A percentile compares a stretch with the other conserved stretches of the same genome.
Evolutionary conservation across 1,284 basidiomycete genomes (phyloP).

Genomic region (Puccinia novopanici): DNA sequence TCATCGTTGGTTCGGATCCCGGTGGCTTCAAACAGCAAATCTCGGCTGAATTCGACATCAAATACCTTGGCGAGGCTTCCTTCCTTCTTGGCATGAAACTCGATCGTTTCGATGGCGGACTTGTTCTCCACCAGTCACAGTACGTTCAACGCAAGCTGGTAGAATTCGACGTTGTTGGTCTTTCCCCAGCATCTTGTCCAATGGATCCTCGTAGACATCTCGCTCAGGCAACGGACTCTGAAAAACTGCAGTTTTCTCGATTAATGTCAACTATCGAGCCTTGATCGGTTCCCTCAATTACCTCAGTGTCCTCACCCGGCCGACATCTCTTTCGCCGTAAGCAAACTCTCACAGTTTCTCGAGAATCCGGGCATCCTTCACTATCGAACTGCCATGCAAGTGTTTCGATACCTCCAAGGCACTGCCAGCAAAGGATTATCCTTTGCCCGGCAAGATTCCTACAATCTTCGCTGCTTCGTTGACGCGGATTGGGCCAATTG

Average conservation of each 20-base stretch:
- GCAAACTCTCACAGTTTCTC: slow-evolving; percentile 8
- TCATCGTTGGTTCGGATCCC: no score
- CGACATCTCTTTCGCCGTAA: slow-evolving; percentile 17
- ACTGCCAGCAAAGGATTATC: not conserved
- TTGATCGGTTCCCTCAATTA: not conserved
- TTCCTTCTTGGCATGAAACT: no score
- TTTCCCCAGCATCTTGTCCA: no score
- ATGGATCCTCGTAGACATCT: no score
- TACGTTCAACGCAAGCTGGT: no score
- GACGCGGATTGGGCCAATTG: slow-evolving; percentile 20
- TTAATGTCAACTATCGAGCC: not conserved
- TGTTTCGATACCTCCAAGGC: slow-evolving; percentile 9
- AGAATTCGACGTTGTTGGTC: no score
- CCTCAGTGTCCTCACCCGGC: not conserved
- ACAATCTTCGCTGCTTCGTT: not conserved
- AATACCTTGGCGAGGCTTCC: no score
- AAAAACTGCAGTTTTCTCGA: not conserved
- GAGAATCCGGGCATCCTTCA: not conserved
- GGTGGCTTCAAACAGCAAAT: no score
- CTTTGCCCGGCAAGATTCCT: not conserved
- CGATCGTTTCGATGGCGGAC: no score
- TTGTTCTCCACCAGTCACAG: no score
- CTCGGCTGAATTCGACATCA: no score
- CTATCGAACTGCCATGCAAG: not conserved
- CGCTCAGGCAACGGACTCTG: not conserved